A percentile compares a stretch with the other conserved stretches of the same genome.
phyloP scores from a whole-genome alignment of 345 rosid species.

The Euphorbia lathyris region DNA sequence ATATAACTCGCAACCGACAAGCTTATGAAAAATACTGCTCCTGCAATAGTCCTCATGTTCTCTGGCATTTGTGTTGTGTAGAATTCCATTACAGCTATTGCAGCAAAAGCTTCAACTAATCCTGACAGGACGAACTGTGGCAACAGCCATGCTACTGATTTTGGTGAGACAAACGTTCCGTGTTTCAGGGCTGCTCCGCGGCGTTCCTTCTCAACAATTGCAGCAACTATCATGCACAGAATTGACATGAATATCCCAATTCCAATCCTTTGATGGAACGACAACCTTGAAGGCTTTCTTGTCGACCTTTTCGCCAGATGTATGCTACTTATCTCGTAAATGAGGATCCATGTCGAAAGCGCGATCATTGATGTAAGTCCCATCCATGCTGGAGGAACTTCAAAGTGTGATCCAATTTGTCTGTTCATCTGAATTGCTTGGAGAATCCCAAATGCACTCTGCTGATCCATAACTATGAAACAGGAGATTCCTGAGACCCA shows the following conservation, averaged over 20 bases:
- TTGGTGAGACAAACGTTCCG: slow-evolving; percentile 42
- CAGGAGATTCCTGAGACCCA: slow-evolving; percentile 61
- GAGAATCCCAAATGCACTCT: slow-evolving; percentile 56
- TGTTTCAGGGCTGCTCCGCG: slow-evolving; percentile 38
- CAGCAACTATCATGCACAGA: slow-evolving; percentile 52
- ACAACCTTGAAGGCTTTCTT: slow-evolving; percentile 37
- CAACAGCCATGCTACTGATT: slow-evolving; percentile 37
- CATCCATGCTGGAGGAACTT: slow-evolving; percentile 70
- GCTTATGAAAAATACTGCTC: slow-evolving; percentile 67
- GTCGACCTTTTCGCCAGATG: slow-evolving; percentile 32
- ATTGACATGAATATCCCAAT: slow-evolving; percentile 56
- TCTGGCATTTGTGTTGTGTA: slow-evolving; percentile 66
- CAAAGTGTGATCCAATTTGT: slow-evolving; percentile 34
- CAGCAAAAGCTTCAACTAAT: slow-evolving; percentile 63
- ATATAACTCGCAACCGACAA: slow-evolving; percentile 51
- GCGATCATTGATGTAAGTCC: slow-evolving; percentile 53
- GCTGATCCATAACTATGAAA: slow-evolving; percentile 62
- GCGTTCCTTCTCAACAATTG: slow-evolving; percentile 42
- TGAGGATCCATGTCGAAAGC: slow-evolving; percentile 59
- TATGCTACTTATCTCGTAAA: slow-evolving; percentile 47
- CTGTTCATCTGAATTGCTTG: slow-evolving; percentile 54
- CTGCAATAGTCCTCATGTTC: slow-evolving; percentile 68
- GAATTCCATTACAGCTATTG: slow-evolving; percentile 66
- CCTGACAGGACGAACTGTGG: slow-evolving; percentile 71
- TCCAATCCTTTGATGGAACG: slow-evolving; percentile 46